These are phyloP conservation scores for Phragmites australis DNA, from an alignment of 176 grass and related monocot genomes.

Conservation along the genomic window DNA sequence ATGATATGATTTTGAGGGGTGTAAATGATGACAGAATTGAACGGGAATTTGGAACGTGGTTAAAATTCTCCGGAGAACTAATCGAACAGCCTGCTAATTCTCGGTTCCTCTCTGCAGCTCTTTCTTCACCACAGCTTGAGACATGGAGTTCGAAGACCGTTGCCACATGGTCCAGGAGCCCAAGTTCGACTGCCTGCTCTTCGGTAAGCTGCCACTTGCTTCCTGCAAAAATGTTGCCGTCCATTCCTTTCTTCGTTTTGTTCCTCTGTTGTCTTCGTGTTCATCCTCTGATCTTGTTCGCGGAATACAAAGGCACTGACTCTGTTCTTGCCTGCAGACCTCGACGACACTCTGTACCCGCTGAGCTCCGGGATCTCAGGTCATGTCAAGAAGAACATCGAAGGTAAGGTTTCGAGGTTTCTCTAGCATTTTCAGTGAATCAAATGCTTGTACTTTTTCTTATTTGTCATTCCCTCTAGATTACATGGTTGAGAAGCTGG, in stretches of 20 bases:
- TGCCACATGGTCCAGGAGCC: slow-evolving; percentile 64
- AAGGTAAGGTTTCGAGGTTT: slow-evolving; percentile 36
- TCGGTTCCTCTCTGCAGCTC: slow-evolving; percentile 33
- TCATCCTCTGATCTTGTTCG: background rate
- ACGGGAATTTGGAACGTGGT: background rate
- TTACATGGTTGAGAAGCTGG: slow-evolving; percentile 91
- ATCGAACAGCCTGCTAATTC: slow-evolving; percentile 3
- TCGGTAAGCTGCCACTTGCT: slow-evolving; percentile 52
- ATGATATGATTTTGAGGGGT: background rate
- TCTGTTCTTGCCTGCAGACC: slow-evolving; percentile 56
- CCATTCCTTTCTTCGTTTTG: background rate
- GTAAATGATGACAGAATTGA: background rate
- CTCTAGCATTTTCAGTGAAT: background rate
- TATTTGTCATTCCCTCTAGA: slow-evolving; percentile 37
- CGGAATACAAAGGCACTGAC: slow-evolving; percentile 38
- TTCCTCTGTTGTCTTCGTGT: background rate
- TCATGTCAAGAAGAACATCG: slow-evolving; percentile 77
- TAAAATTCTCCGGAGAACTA: background rate
- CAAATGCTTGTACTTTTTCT: background rate
- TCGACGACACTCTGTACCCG: slow-evolving; percentile 95
- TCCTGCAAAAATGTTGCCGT: slow-evolving; percentile 12
- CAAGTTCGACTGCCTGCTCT: slow-evolving; percentile 87
- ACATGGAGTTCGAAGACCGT: slow-evolving; percentile 79
- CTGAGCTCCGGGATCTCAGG: slow-evolving; percentile 78
- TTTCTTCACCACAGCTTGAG: background rate